These are phyloP conservation scores for Sextonia rubra DNA, from an alignment of 164 flowering plant species.

Conservation along the genomic window DNA sequence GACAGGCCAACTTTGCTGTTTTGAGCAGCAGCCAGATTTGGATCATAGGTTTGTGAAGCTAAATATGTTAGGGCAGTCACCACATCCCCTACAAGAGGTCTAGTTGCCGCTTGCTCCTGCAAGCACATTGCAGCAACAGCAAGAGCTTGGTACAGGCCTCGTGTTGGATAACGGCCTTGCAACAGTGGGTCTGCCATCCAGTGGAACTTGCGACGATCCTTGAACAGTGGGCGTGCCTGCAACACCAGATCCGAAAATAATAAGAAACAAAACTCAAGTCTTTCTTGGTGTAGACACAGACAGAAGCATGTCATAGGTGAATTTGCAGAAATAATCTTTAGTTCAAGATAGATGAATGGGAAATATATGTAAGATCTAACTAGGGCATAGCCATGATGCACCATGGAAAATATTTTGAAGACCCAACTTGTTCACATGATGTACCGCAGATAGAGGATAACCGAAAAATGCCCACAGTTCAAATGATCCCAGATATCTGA, in stretches of 20 bases:
- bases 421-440: neutral
- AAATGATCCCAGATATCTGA: neutral
- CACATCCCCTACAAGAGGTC: constrained; percentile 87
- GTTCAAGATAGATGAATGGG: no score
- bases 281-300: neutral
- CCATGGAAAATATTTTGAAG: neutral
- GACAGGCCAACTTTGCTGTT: constrained; percentile 45
- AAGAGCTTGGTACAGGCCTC: constrained; percentile 88
- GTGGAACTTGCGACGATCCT: constrained; percentile 77
- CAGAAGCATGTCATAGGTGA: neutral
- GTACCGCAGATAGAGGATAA: neutral
- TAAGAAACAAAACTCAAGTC: neutral
- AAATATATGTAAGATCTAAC: neutral
- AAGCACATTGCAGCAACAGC: constrained; percentile 94
- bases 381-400: neutral
- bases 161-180: constrained; percentile 80
- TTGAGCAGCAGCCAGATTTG: constrained; percentile 43
- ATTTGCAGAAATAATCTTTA: neutral
- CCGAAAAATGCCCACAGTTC: neutral
- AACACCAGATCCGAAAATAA: constrained; percentile 12
- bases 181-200: constrained; percentile 84
- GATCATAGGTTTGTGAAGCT: constrained; percentile 77
- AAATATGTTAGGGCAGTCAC: constrained; percentile 82
- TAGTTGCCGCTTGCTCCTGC: constrained; percentile 85
- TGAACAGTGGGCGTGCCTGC: constrained; percentile 85